Percentiles rank a stretch among this genome's conserved stretches.
Evolutionary conservation across 345 rosid species (phyloP).

Genomic region (Eucalyptus erythrocorys): DNA sequence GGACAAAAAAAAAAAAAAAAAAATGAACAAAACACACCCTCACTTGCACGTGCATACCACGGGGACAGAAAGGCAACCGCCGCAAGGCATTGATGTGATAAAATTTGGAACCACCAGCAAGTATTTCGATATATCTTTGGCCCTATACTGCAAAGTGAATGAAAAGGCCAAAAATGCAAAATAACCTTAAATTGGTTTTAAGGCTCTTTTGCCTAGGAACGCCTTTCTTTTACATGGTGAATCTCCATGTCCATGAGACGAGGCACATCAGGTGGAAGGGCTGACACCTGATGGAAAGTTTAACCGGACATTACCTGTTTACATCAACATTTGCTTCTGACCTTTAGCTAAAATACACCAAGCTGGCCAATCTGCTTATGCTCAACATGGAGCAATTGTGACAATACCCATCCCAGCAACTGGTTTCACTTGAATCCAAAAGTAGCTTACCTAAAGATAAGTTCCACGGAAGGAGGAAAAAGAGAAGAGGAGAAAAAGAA

Average conservation of each 20-base stretch:
- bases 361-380: slow-evolving; percentile 17
- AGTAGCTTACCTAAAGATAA: slow-evolving; percentile 8
- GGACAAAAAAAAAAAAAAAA: not conserved
- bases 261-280: not conserved
- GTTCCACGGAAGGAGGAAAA: not conserved
- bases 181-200: not conserved
- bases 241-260: not conserved
- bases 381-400: slow-evolving; percentile 7
- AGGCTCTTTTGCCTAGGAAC: not conserved
- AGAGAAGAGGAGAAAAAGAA: not conserved
- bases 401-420: slow-evolving; percentile 21
- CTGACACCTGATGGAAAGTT: not conserved
- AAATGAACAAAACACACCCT: not conserved
- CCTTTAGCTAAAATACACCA: slow-evolving; percentile 4
- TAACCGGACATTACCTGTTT: slow-evolving; percentile 21
- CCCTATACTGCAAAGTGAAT: not conserved
- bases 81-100: not conserved
- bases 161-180: not conserved
- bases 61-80: not conserved
- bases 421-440: slow-evolving; percentile 11
- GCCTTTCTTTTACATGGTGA: not conserved
- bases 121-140: not conserved
- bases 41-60: not conserved
- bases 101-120: not conserved
- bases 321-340: slow-evolving; percentile 9